Evolutionary conservation across 2,329 filamentous ascomycete species (phyloP).

Genomic region (Phaeosphaeria sp.): DNA sequence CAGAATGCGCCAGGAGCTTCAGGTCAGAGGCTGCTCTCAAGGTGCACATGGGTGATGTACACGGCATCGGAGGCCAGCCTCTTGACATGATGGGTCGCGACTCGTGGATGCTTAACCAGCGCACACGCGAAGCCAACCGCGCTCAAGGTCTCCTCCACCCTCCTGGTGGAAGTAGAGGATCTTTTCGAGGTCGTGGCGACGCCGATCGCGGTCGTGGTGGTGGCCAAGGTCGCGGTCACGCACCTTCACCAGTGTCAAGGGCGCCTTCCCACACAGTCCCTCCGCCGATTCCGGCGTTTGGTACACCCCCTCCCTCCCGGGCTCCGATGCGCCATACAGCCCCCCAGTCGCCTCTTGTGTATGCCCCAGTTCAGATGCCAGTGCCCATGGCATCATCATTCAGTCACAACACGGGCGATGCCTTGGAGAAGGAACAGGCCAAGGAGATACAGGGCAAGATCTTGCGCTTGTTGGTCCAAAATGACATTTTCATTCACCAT

Average conservation of each 20-base stretch:
- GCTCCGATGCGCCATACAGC: neutral
- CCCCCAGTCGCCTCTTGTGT: neutral
- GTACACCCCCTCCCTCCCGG: neutral
- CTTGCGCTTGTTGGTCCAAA: constrained; percentile 36
- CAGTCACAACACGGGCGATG: constrained; percentile 14
- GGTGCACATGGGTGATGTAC: constrained; percentile 27
- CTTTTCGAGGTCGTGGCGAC: neutral
- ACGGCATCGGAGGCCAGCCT: constrained; percentile 28
- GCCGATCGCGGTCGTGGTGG: neutral
- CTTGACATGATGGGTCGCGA: constrained; percentile 29
- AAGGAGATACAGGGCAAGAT: constrained; percentile 30
- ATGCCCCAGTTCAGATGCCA: neutral
- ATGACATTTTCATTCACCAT: constrained; percentile 35
- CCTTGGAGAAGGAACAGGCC: constrained; percentile 35
- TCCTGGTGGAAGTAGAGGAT: neutral
- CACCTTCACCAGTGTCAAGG: neutral
- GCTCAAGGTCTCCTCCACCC: constrained; percentile 5
- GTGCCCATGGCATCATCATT: neutral
- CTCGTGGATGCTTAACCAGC: constrained; percentile 29
- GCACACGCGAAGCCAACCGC: constrained; percentile 13
- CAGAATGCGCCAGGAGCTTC: constrained; percentile 22
- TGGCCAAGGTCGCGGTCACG: neutral
- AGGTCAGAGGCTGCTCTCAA: constrained; percentile 28
- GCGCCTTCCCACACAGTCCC: neutral
- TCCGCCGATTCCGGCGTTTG: neutral